phyloP scores from a whole-genome alignment of 805 yeast species.

The Candida ipomoeae region DNA sequence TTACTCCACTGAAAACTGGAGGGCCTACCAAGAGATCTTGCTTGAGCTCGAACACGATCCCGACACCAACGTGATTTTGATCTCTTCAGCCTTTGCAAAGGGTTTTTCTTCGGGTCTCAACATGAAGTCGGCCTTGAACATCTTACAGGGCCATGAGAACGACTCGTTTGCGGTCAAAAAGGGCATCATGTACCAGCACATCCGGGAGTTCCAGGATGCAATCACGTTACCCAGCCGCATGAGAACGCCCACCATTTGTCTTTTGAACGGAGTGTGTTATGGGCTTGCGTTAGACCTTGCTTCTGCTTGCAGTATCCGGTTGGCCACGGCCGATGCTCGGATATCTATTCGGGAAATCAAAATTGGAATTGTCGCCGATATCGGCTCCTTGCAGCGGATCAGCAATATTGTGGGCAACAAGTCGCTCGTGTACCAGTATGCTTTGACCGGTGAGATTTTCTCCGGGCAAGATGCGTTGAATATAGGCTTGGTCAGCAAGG shows the following conservation, averaged over 20 bases:
- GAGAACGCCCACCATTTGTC: slow-evolving; percentile 58
- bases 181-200: slow-evolving; percentile 32
- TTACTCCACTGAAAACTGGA: slow-evolving; percentile 52
- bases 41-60: slow-evolving; percentile 40
- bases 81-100: slow-evolving; percentile 52
- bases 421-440: slow-evolving; percentile 55
- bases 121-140: slow-evolving; percentile 32
- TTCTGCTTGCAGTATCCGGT: slow-evolving; percentile 53
- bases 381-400: slow-evolving; percentile 70
- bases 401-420: slow-evolving; percentile 50
- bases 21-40: slow-evolving; percentile 50
- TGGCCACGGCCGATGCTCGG: slow-evolving; percentile 48
- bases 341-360: slow-evolving; percentile 67
- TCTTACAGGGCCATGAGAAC: slow-evolving; percentile 8
- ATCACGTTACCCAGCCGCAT: slow-evolving; percentile 47
- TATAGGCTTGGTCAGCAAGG: slow-evolving; percentile 51
- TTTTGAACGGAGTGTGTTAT: slow-evolving; percentile 58
- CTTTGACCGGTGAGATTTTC: slow-evolving; percentile 59
- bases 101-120: slow-evolving; percentile 68
- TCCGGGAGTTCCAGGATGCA: slow-evolving; percentile 56
- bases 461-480: slow-evolving; percentile 49
- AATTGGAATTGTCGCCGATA: slow-evolving; percentile 74
- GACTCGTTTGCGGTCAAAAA: slow-evolving; percentile 18
- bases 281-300: slow-evolving; percentile 72
- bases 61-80: slow-evolving; percentile 46